Base-by-base conservation (phyloP, 1,284 basidiomycete genomes). In the Ustilago loliicola region DNA sequence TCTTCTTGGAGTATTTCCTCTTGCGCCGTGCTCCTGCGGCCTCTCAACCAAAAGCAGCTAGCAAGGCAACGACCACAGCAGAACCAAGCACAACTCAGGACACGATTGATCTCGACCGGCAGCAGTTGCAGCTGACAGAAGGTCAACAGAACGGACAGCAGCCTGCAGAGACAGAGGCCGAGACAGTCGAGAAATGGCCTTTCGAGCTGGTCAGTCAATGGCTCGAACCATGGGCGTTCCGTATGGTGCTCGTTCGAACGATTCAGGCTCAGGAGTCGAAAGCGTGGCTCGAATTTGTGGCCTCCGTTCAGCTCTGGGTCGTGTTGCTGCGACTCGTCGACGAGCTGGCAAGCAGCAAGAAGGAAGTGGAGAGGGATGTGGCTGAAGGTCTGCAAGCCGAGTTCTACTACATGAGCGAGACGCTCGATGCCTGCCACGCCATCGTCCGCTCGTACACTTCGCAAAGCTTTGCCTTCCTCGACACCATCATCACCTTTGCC, bases 1-100 rank as follows among this genome's bases (percentile, higher is more conserved):
- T 82, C 61, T 86, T 86, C 71, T 70, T 86, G 25, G 84, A 84
- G 27, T 86, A 84, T 58, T 85, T 85, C 59, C 68, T 82, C 11
- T 54, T 76, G 29, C 83, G 81, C 15, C 77, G 77, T 23, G 60
- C 66, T 7, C 52, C 72, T 13, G 71, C 65, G 27, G 61, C 61
- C 3, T 58, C 54, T 29, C 61, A 55, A 42, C 58, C 45, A 6
- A 67, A 71, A 50, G 27, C 40, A 19, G 61, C 65, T 23, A 51
- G 23, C 40, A 67, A 48, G 36, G 21, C 42, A 10, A 15, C 60
- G n/a, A 47, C 21, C 29, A 19, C 21, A 34, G 34, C 52, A 19
- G 57, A 59, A 2, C 32, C 21, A 17, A 48, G 8, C 57, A 23
- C 59, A 19, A 66, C 58, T 34, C 72, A 71, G 54, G 25, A 32